phyloP scores from a whole-genome alignment of 805 yeast species.

The Metschnikowia matae region DNA sequence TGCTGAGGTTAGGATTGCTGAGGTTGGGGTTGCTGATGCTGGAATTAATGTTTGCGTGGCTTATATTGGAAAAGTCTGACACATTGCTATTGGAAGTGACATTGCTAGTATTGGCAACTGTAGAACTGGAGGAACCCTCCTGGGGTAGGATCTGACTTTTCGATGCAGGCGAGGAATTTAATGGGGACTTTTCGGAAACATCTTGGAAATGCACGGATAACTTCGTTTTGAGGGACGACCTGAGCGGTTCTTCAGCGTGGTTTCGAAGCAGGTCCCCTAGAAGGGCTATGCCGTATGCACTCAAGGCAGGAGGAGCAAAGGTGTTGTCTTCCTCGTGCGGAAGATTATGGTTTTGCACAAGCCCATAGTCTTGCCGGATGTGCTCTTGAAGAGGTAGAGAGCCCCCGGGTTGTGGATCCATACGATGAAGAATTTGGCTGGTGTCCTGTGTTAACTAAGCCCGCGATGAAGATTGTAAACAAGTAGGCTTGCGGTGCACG shows the following conservation, averaged over 20 bases:
- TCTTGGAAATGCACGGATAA: slow-evolving; percentile 32
- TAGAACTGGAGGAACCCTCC: background rate
- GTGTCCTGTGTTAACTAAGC: background rate
- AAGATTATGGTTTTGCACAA: background rate
- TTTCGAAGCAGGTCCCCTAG: slow-evolving; percentile 28
- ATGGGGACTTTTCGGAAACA: background rate
- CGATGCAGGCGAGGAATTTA: slow-evolving; percentile 2
- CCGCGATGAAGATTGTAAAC: slow-evolving; percentile 8
- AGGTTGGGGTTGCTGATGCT: slow-evolving; percentile 3
- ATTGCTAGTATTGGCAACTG: background rate
- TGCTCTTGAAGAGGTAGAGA: background rate
- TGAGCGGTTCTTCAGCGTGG: slow-evolving; percentile 12
- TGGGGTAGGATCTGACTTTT: slow-evolving; percentile 1
- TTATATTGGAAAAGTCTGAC: background rate
- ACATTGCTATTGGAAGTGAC: background rate
- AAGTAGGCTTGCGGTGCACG: background rate
- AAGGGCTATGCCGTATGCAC: slow-evolving; percentile 54
- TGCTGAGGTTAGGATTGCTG: background rate
- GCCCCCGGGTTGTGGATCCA: slow-evolving; percentile 11
- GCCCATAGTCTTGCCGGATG: background rate
- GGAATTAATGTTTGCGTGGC: slow-evolving; percentile 5
- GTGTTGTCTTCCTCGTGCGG: slow-evolving; percentile 44
- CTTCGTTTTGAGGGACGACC: slow-evolving; percentile 23
- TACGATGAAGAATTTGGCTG: slow-evolving; percentile 7
- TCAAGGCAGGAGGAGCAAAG: slow-evolving; percentile 56